phyloP scores from a whole-genome alignment of 169 alveolate species.

The Cryptosporidium viatorum region DNA sequence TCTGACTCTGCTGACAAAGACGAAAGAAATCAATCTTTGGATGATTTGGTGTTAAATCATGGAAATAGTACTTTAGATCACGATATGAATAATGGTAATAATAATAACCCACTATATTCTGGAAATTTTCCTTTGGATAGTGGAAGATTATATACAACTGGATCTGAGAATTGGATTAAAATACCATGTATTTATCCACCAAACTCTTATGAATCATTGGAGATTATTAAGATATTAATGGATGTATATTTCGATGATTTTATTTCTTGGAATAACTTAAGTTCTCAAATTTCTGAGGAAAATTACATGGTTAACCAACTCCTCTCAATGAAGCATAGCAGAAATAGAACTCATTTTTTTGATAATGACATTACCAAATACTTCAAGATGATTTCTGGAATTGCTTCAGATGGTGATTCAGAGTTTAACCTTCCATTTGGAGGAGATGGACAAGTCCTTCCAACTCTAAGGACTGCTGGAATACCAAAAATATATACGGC shows the following conservation, averaged over 20 bases:
- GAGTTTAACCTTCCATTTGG: constrained; percentile 62
- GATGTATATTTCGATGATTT: constrained; percentile 65
- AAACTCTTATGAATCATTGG: constrained; percentile 56
- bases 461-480: constrained; percentile 60
- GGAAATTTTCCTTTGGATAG: constrained; percentile 2
- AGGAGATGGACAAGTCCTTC: constrained; percentile 70
- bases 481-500: constrained; percentile 70
- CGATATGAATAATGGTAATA: background rate
- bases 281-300: constrained; percentile 22
- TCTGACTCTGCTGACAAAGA: constrained; percentile 37
- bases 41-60: constrained; percentile 38
- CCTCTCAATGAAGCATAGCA: constrained; percentile 2
- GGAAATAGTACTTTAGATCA: constrained; percentile 19
- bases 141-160: constrained; percentile 45
- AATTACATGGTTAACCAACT: constrained; percentile 41
- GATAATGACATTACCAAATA: constrained; percentile 5
- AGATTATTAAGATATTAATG: constrained; percentile 11
- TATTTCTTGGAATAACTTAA: constrained; percentile 37
- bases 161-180: constrained; percentile 68
- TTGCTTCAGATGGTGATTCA: constrained; percentile 13
- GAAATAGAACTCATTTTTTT: constrained; percentile 50
- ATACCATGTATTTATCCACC: constrained; percentile 57
- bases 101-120: constrained; percentile 16
- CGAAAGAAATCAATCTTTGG: constrained; percentile 48
- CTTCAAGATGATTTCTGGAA: constrained; percentile 51